These are phyloP conservation scores for Alternaria burnsii DNA, from an alignment of 2,329 filamentous ascomycete genomes.

Conservation along the genomic window DNA sequence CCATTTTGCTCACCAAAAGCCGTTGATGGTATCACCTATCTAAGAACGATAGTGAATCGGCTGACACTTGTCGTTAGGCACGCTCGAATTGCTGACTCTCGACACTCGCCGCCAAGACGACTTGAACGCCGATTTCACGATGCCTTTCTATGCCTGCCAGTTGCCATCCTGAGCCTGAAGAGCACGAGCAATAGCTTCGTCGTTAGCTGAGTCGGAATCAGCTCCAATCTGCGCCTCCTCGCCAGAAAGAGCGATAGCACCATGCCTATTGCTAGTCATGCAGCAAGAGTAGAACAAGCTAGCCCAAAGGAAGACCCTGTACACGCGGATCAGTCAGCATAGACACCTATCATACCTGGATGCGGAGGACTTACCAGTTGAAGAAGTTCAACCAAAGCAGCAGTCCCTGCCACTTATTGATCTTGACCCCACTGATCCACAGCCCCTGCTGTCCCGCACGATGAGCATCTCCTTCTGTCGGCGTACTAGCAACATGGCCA, in stretches of 20 bases:
- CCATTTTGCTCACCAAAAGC: neutral
- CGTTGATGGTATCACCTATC: neutral
- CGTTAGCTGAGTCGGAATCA: slow-evolving; percentile 18
- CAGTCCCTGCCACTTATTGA: slow-evolving; percentile 28
- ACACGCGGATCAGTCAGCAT: neutral
- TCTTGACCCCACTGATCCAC: slow-evolving; percentile 30
- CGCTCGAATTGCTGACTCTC: neutral
- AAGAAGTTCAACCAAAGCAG: slow-evolving; percentile 35
- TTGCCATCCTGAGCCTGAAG: slow-evolving; percentile 33
- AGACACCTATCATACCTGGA: neutral
- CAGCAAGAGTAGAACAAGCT: slow-evolving; percentile 39
- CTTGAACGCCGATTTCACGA: too few species aligned
- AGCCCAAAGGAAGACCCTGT: slow-evolving; percentile 37
- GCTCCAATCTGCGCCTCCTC: slow-evolving; percentile 30
- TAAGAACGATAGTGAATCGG: neutral
- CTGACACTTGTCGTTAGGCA: neutral
- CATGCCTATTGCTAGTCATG: slow-evolving; percentile 32
- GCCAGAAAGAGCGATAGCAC: slow-evolving; percentile 31
- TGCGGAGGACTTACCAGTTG: slow-evolving; percentile 31
- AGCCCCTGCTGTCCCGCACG: slow-evolving; percentile 21
- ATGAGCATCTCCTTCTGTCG: slow-evolving; percentile 10
- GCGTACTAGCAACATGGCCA: slow-evolving; percentile 12
- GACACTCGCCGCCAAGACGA: neutral
- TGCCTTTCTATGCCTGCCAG: slow-evolving; percentile 19
- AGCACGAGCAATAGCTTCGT: slow-evolving; percentile 30